Base-by-base conservation (phyloP, 345 rosid genomes). In the Populus pruinosa region DNA sequence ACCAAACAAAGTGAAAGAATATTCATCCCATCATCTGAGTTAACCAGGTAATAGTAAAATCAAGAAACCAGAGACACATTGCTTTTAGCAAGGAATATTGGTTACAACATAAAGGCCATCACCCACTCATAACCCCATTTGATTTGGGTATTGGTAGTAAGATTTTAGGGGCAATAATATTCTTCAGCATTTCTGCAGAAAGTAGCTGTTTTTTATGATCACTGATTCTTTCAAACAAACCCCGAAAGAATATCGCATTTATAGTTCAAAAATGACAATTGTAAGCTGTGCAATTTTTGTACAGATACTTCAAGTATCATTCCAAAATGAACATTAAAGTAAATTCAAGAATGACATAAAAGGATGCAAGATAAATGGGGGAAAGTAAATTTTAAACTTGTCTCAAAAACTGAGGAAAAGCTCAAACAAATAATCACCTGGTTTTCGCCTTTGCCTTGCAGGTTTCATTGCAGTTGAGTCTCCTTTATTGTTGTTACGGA, bases 361-460 rank as follows among this genome's bases (percentile, higher is more conserved):
- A 38, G 36, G 62, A 69, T 2, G 1, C 36, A 59, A 14, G 49
- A 16, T 38, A 29, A 9, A n/a, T 29, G 9, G 1, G 44, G 16
- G 21, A 49, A 56, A 29, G 38, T 59, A 16, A 38, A 12, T 44
- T 31, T 47, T 59, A 59, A 13, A 33, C 25, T 50, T n/a, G 49
- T 25, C 29, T 79, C 33, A 18, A 67, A 39, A 68, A 63, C 53
- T 16, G 50, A 38, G 44, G 31, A 23, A 77, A 44, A 50, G 27
- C 17, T 67, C 20, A n/a, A 78, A n/a, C 20, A 71, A 78, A 70
- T 35, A 69, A 72, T 25, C 80, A 96, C 99, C 97, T 83, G 86
- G 91, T 84, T 89, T 96, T 72, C 92, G 89, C 39, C 94, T 86
- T 86, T 88, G 93, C 82, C 97, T 91, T 78, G 88, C 83, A 78